Conservation (phyloP, 306 rosid species). For the Betula pendula region DNA sequence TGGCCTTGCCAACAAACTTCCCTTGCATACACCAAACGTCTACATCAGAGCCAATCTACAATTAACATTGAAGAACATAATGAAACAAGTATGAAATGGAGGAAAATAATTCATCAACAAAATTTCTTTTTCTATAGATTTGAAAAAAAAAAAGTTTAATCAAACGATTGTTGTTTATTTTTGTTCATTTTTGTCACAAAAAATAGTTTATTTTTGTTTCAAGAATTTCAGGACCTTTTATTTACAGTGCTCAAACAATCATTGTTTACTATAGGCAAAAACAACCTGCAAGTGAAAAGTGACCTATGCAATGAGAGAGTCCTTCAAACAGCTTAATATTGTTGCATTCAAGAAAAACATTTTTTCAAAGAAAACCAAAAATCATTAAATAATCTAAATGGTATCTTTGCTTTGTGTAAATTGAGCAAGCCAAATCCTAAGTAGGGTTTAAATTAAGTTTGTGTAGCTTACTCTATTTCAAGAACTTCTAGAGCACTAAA, state of each 20-base stretch:
- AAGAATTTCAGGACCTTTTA: too few species aligned
- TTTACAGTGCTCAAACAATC: too few species aligned
- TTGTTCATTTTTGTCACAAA: too few species aligned
- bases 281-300: neutral
- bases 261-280: slow-evolving; percentile 38
- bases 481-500: neutral
- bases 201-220: too few species aligned
- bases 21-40: slow-evolving; percentile 61
- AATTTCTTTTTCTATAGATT: too few species aligned
- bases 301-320: too few species aligned
- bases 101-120: too few species aligned
- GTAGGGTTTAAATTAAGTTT: neutral
- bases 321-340: neutral
- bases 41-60: slow-evolving; percentile 42
- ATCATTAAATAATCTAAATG: neutral
- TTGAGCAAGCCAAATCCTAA: neutral
- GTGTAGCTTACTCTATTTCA: neutral
- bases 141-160: too few species aligned
- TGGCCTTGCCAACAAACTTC: slow-evolving; percentile 94
- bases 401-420: neutral
- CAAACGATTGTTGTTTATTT: too few species aligned
- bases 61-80: slow-evolving; percentile 28
- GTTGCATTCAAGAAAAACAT: neutral
- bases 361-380: neutral
- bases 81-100: too few species aligned